These are phyloP conservation scores for Fusarium temperatum DNA, from an alignment of 2,329 filamentous ascomycete species.

Conservation along the genomic window DNA sequence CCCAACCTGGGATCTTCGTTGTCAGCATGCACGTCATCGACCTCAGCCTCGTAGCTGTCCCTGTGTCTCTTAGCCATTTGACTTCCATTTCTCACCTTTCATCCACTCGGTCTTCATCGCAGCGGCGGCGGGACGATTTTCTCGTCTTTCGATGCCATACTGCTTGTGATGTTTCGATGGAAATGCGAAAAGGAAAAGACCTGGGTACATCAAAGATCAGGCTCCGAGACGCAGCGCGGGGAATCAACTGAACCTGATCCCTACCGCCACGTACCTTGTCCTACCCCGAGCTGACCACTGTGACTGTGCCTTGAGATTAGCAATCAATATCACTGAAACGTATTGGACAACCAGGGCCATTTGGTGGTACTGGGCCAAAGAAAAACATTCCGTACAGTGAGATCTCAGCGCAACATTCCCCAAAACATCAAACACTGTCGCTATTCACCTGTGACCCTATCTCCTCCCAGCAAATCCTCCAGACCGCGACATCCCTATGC, in stretches of 20 bases:
- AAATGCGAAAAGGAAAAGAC: background rate
- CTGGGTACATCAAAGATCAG: background rate
- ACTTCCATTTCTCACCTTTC: background rate
- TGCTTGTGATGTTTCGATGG: background rate
- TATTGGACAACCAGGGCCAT: background rate
- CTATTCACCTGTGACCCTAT: background rate
- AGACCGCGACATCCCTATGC: background rate
- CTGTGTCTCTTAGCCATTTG: background rate
- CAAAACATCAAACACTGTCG: background rate
- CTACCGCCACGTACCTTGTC: background rate
- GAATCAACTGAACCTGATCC: background rate
- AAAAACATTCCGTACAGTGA: background rate
- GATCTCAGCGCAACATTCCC: background rate
- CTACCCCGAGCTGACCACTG: background rate
- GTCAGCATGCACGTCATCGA: background rate
- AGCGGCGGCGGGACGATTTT: background rate
- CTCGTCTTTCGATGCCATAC: background rate
- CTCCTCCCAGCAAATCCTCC: too few species aligned
- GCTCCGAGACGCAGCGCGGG: background rate
- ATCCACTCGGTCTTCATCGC: background rate
- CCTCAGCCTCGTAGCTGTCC: background rate
- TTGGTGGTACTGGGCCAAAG: background rate
- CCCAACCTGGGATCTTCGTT: background rate
- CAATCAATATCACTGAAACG: background rate
- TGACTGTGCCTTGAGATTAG: background rate